A percentile compares a stretch with the other conserved stretches of the same genome.
Conservation (phyloP, 2,329 filamentous ascomycete genomes). For the Claviceps digitariae region DNA sequence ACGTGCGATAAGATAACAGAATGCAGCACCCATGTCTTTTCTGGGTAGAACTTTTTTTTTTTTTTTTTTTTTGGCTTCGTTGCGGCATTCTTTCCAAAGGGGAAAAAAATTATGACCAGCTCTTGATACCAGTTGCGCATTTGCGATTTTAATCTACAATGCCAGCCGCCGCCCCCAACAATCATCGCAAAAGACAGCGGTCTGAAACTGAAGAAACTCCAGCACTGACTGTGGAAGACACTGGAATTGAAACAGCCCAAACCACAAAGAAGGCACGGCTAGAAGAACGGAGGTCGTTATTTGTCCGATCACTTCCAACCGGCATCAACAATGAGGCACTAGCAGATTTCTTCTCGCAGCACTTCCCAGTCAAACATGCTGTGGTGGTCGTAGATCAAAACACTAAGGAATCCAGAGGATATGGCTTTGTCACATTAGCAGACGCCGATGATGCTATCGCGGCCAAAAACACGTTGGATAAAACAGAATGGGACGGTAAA, state of each 20-base stretch:
- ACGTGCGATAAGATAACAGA: conserved; percentile 21
- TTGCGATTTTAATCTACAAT: not conserved
- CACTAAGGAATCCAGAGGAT: conserved; percentile 81
- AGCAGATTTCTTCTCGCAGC: conserved; percentile 82
- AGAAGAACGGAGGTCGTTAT: conserved; percentile 60
- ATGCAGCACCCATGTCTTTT: not conserved
- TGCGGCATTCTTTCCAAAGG: not conserved
- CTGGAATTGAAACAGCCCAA: conserved; percentile 18
- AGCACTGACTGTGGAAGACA: conserved; percentile 17
- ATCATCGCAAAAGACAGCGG: conserved; percentile 23
- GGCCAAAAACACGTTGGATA: conserved; percentile 71
- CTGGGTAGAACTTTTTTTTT: not conserved
- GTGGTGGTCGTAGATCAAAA: conserved; percentile 77
- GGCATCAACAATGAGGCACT: conserved; percentile 69
- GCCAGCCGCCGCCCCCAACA: conserved; percentile 3
- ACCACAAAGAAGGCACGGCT: conserved; percentile 42
- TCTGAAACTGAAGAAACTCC: conserved; percentile 20
- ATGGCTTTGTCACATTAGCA: conserved; percentile 93
- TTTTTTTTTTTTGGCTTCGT: not conserved
- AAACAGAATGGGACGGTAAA: conserved; percentile 61
- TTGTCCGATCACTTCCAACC: conserved; percentile 75
- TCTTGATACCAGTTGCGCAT: not conserved
- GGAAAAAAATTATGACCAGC: not conserved
- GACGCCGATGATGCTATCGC: conserved; percentile 80
- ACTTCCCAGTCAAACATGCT: conserved; percentile 90